Evolutionary conservation across 192 early-diverging fungal genomes (phyloP).

Genomic region (Coemansia brasiliensis): DNA sequence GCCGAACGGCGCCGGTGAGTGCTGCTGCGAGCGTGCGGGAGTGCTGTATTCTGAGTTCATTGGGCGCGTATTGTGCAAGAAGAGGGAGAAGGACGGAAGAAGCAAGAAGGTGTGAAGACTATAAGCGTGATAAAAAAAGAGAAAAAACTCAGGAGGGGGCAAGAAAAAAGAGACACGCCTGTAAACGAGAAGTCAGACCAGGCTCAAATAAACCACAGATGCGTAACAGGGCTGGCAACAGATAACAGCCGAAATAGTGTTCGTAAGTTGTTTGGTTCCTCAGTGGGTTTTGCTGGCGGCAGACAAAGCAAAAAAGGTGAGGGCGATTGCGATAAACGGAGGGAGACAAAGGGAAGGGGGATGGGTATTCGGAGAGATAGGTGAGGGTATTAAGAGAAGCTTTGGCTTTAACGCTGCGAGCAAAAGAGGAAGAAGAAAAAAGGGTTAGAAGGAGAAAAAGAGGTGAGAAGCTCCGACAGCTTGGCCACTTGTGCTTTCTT

Average conservation of each 20-base stretch:
- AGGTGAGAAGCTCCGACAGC: slow-evolving; percentile 36
- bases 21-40: slow-evolving; percentile 50
- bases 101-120: slow-evolving; percentile 9
- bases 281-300: slow-evolving; percentile 9
- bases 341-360: slow-evolving; percentile 16
- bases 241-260: slow-evolving; percentile 1
- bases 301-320: slow-evolving; percentile 15
- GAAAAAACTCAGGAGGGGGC: slow-evolving; percentile 1
- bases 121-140: slow-evolving; percentile 4
- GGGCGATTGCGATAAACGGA: slow-evolving; percentile 6
- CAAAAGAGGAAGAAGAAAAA: slow-evolving; percentile 14
- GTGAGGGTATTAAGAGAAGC: slow-evolving; percentile 27
- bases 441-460: slow-evolving; percentile 38
- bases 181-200: neutral
- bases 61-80: slow-evolving; percentile 11
- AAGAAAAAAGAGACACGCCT: neutral
- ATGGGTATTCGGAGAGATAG: slow-evolving; percentile 16
- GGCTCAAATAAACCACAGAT: neutral
- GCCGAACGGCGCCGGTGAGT: slow-evolving; percentile 37
- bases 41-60: slow-evolving; percentile 56
- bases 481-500: slow-evolving; percentile 23
- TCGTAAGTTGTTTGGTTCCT: slow-evolving; percentile 6
- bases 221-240: slow-evolving; percentile 2
- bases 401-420: slow-evolving; percentile 36
- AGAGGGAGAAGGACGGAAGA: slow-evolving; percentile 4